Conservation (phyloP, 2,329 filamentous ascomycete species). For the Fusarium sp. region DNA sequence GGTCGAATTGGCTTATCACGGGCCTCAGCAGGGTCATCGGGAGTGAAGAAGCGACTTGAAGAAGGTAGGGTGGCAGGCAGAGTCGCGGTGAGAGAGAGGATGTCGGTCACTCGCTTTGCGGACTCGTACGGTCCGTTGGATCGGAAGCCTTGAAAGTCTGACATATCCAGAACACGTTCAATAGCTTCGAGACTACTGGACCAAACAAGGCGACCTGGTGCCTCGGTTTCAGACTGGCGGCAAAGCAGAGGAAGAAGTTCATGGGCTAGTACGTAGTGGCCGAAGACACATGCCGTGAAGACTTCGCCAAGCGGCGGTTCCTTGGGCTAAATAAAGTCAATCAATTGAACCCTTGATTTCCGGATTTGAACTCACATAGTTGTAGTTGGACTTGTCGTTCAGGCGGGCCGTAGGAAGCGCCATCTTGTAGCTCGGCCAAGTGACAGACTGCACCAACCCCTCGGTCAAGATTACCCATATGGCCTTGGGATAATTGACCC, state of each 20-base stretch:
- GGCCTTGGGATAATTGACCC: slow-evolving; percentile 75
- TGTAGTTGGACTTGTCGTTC: slow-evolving; percentile 52
- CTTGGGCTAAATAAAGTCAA: slow-evolving; percentile 56
- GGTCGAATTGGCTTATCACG: slow-evolving; percentile 56
- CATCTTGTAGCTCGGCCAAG: slow-evolving; percentile 83
- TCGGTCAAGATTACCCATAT: slow-evolving; percentile 63
- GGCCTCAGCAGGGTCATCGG: slow-evolving; percentile 38
- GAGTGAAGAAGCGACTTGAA: slow-evolving; percentile 66
- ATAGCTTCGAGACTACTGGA: slow-evolving; percentile 82
- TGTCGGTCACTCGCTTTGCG: slow-evolving; percentile 86
- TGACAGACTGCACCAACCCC: slow-evolving; percentile 74
- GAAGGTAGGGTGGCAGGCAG: slow-evolving; percentile 71
- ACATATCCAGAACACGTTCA: slow-evolving; percentile 63
- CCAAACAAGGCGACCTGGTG: slow-evolving; percentile 82
- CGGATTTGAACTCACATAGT: slow-evolving; percentile 47
- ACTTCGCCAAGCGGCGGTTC: slow-evolving; percentile 77
- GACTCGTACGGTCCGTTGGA: slow-evolving; percentile 80
- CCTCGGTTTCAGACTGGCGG: slow-evolving; percentile 54
- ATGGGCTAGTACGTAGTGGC: slow-evolving; percentile 91
- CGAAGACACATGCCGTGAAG: slow-evolving; percentile 93
- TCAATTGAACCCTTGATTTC: not conserved
- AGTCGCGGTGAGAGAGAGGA: slow-evolving; percentile 78
- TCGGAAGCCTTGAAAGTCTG: slow-evolving; percentile 81
- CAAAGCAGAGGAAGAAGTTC: slow-evolving; percentile 79
- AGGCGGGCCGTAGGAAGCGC: slow-evolving; percentile 61